These are phyloP conservation scores for Alectoria sarmentosa DNA, from an alignment of 495 filamentous ascomycete species.

Conservation along the genomic window DNA sequence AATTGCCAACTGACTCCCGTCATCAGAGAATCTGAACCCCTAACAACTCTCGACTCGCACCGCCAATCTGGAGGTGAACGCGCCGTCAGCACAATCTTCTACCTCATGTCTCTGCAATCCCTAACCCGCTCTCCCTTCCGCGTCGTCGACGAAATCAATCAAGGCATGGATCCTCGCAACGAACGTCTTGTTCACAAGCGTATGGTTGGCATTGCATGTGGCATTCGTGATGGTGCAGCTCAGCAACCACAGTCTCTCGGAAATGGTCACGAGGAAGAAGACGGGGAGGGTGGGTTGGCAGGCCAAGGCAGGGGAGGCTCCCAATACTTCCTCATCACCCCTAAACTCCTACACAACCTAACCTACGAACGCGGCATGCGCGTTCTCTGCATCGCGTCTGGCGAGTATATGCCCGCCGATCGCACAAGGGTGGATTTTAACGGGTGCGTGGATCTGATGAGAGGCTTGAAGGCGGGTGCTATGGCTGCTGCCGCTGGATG, in stretches of 20 bases:
- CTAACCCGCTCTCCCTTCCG: slow-evolving; percentile 96
- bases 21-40: slow-evolving; percentile 64
- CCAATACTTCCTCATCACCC: slow-evolving; percentile 94
- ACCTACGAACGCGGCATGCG: slow-evolving; percentile 85
- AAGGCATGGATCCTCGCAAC: slow-evolving; percentile 98
- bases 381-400: slow-evolving; percentile 88
- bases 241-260: not conserved
- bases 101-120: slow-evolving; percentile 95
- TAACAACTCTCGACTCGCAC: slow-evolving; percentile 80
- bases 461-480: slow-evolving; percentile 17
- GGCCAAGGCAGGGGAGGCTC: slow-evolving; percentile 33
- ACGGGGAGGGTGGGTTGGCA: slow-evolving; percentile 1
- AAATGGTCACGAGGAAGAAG: slow-evolving; percentile 21
- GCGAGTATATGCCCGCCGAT: slow-evolving; percentile 75
- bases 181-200: slow-evolving; percentile 96
- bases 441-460: slow-evolving; percentile 24
- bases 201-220: slow-evolving; percentile 90
- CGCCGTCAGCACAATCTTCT: slow-evolving; percentile 96
- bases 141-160: slow-evolving; percentile 98
- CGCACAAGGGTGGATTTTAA: slow-evolving; percentile 26
- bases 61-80: slow-evolving; percentile 96
- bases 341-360: slow-evolving; percentile 83
- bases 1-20: not conserved
- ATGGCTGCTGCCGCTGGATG: not conserved
- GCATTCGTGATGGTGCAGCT: not conserved